Conservation (phyloP, 2,329 filamentous ascomycete species). For the Cladophialophora chaetospira region DNA sequence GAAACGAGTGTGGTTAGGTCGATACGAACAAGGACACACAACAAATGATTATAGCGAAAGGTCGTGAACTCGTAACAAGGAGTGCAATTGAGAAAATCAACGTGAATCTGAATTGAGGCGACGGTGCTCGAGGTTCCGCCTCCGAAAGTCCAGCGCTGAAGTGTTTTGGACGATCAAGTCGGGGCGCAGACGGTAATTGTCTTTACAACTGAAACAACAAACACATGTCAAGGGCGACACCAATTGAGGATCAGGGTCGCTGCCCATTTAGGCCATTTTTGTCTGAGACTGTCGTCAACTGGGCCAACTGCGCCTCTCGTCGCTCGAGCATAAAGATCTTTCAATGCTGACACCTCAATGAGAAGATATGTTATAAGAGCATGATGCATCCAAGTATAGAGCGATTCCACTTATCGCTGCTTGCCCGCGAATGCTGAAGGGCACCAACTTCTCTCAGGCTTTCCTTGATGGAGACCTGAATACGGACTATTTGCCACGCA, state of each 20-base stretch:
- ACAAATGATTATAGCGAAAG: slow-evolving; percentile 15
- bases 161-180: not conserved
- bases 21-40: slow-evolving; percentile 13
- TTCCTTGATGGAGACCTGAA: not conserved
- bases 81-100: slow-evolving; percentile 4
- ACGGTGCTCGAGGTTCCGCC: not conserved
- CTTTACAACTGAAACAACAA: slow-evolving; percentile 8
- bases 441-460: not conserved
- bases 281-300: slow-evolving; percentile 1
- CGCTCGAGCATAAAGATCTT: not conserved
- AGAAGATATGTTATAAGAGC: not conserved
- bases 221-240: not conserved
- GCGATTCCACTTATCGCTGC: not conserved
- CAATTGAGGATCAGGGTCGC: not conserved
- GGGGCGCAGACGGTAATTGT: not conserved
- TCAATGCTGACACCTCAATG: not conserved
- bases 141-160: not conserved
- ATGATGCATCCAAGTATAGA: not conserved
- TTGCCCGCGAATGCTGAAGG: not conserved
- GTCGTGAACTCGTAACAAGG: slow-evolving; percentile 25
- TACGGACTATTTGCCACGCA: not conserved
- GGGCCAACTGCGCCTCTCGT: not conserved
- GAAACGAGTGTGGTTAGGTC: slow-evolving; percentile 10
- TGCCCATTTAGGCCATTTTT: slow-evolving; percentile 3
- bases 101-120: not conserved